Conservation (phyloP, 352 stramenopile species). For the Pelagophyceae sp. region DNA sequence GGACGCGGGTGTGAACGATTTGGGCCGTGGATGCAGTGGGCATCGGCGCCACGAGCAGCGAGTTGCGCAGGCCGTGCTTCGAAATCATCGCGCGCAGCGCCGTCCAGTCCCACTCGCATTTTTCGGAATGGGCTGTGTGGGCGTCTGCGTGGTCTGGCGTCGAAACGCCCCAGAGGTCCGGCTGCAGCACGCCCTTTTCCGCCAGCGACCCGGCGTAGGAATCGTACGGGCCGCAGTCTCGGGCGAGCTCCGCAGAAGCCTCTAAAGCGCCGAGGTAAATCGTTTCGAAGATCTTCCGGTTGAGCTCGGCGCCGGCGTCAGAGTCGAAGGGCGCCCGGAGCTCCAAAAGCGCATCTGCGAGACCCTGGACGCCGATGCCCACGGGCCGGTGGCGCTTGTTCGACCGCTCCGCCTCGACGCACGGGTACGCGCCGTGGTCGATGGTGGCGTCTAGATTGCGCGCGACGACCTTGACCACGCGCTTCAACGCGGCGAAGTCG, state of each 20-base stretch:
- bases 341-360: constrained; percentile 84
- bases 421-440: constrained; percentile 89
- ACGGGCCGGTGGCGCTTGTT: constrained; percentile 91
- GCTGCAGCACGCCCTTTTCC: constrained; percentile 86
- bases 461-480: constrained; percentile 79
- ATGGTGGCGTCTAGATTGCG: constrained; percentile 93
- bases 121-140: too few relatives aligned
- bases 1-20: too few relatives aligned
- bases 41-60: constrained; percentile 83
- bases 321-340: constrained; percentile 89
- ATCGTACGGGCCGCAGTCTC: constrained; percentile 74
- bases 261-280: constrained; percentile 88
- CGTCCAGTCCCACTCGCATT: constrained; percentile 78
- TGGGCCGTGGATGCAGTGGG: constrained; percentile 75
- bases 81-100: constrained; percentile 72
- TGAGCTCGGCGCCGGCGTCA: constrained; percentile 72
- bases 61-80: constrained; percentile 76
- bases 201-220: constrained; percentile 81
- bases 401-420: constrained; percentile 61
- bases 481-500: constrained; percentile 74
- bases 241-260: constrained; percentile 83
- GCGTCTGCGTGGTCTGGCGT: constrained; percentile 38
- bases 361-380: constrained; percentile 87
- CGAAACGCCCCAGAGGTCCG: constrained; percentile 80
- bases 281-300: constrained; percentile 94